These are phyloP conservation scores for Lepidium africanum DNA, from an alignment of 345 rosid genomes.

Conservation along the genomic window DNA sequence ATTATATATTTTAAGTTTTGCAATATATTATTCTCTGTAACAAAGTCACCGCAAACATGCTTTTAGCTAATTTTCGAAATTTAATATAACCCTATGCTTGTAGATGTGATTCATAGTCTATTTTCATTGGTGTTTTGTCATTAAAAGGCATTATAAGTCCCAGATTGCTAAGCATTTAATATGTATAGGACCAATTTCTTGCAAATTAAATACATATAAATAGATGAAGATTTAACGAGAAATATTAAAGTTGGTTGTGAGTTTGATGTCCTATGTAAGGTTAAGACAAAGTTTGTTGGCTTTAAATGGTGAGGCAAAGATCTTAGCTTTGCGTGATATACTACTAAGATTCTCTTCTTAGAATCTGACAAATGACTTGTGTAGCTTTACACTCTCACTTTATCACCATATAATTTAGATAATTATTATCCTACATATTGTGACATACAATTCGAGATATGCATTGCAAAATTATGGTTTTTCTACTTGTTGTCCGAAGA, in stretches of 20 bases:
- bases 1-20: not conserved
- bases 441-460: not conserved
- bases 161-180: not conserved
- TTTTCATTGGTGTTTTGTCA: not conserved
- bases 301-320: conserved; percentile 26
- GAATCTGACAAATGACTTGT: conserved; percentile 23
- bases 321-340: conserved; percentile 26
- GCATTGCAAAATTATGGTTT: not conserved
- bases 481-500: not conserved
- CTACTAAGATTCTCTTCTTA: conserved; percentile 28
- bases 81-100: not conserved
- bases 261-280: conserved; percentile 24
- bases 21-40: not conserved
- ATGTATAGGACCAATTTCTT: not conserved
- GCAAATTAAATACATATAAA: not conserved
- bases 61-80: not conserved
- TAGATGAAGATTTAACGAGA: conserved; percentile 16
- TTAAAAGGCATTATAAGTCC: not conserved
- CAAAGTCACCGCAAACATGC: not conserved
- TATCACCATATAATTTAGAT: conserved; percentile 8
- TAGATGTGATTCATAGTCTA: not conserved
- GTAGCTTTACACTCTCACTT: conserved; percentile 8
- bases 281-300: conserved; percentile 19
- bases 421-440: conserved; percentile 8
- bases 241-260: conserved; percentile 9